phyloP scores from a whole-genome alignment of 2,329 filamentous ascomycete genomes.

The Fusarium longipes region DNA sequence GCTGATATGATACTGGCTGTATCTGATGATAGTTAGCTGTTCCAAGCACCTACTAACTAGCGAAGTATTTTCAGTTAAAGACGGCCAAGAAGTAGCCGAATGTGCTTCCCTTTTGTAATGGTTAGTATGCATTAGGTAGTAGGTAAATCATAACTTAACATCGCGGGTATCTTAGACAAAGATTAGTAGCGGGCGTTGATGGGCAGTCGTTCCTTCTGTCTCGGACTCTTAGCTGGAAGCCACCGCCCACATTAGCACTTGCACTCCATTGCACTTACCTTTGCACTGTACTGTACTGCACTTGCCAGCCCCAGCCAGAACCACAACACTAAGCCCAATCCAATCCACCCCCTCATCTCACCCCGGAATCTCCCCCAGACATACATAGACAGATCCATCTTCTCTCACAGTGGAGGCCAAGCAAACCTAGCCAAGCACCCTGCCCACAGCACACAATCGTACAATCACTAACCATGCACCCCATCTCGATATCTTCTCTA shows the following conservation, averaged over 20 bases:
- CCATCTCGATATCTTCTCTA: conserved; percentile 4
- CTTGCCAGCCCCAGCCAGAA: conserved; percentile 5
- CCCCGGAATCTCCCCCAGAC: conserved; percentile 29
- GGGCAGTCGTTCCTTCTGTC: background rate
- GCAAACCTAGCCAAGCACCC: background rate
- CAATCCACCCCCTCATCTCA: conserved; percentile 17
- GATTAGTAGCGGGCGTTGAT: conserved; percentile 9
- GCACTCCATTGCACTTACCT: background rate
- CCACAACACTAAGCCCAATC: conserved; percentile 4
- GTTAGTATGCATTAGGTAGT: background rate
- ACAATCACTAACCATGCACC: conserved; percentile 25
- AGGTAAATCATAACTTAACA: background rate
- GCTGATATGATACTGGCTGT: background rate
- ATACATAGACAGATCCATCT: conserved; percentile 26
- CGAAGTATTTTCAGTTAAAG: background rate
- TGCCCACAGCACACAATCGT: too few species aligned
- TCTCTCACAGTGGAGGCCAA: conserved; percentile 8
- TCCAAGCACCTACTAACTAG: background rate
- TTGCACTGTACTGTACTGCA: background rate
- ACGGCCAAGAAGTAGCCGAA: background rate
- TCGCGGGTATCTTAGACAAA: background rate
- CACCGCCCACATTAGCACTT: conserved; percentile 17
- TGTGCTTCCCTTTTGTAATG: background rate
- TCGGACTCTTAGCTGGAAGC: conserved; percentile 17
- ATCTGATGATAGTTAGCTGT: background rate